Percentiles rank a stretch among this genome's conserved stretches.
These are phyloP conservation scores for Solanum hybrid DNA, from an alignment of 305 asterid genomes.

Conservation along the genomic window DNA sequence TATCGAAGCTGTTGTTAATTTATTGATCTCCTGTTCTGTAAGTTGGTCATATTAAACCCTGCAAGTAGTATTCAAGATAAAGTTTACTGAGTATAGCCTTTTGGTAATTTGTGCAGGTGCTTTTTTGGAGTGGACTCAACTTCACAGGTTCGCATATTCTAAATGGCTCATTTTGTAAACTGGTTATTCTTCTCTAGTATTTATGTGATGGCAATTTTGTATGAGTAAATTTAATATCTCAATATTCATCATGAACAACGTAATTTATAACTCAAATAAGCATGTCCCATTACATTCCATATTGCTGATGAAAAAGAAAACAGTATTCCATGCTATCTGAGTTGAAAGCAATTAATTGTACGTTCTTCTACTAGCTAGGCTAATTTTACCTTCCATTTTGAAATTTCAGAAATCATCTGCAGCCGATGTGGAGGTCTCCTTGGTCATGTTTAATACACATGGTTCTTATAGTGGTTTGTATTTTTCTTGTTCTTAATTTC, in stretches of 20 bases:
- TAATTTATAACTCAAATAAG: not conserved
- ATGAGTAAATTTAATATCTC: not conserved
- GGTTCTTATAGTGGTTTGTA: conserved; percentile 71
- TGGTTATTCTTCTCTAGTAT: conserved; percentile 3
- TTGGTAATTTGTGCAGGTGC: conserved; percentile 32
- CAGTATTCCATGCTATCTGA: not conserved
- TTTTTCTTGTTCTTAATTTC: conserved; percentile 7
- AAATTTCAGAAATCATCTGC: conserved; percentile 51
- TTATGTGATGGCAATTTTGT: not conserved
- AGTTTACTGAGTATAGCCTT: not conserved
- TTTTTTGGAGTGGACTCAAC: conserved; percentile 53
- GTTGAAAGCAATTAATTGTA: not conserved
- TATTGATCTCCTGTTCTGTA: not conserved
- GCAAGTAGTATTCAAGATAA: not conserved
- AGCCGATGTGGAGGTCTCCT: conserved; percentile 39
- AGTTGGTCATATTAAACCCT: not conserved
- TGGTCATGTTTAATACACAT: conserved; percentile 67
- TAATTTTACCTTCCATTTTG: conserved; percentile 7
- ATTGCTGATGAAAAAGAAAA: not conserved
- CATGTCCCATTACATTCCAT: not conserved
- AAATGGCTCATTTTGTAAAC: not conserved
- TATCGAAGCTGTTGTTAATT: not conserved
- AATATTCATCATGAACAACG: not conserved
- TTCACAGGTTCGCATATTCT: conserved; percentile 42
- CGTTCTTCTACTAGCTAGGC: not conserved